phyloP scores from a whole-genome alignment of 257 asterid species.

The Penstemon newberryi region DNA sequence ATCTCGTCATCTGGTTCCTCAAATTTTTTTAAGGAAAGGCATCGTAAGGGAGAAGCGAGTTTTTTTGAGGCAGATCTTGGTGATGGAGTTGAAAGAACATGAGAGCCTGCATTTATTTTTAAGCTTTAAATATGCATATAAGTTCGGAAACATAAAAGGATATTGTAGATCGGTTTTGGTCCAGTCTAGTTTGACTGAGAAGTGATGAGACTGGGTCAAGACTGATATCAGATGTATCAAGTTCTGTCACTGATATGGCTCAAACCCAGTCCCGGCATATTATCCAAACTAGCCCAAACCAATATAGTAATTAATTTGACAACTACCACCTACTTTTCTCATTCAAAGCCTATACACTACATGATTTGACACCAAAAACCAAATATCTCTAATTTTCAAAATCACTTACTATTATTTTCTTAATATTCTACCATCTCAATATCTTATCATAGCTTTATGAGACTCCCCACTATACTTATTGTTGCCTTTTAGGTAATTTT shows the following conservation, averaged over 20 bases:
- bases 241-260: background rate
- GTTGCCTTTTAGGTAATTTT: too few species aligned
- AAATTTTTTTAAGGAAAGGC: constrained; percentile 72
- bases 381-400: too few species aligned
- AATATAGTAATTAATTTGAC: background rate
- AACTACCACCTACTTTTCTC: background rate
- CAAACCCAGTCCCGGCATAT: too few species aligned
- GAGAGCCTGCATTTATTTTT: constrained; percentile 49
- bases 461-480: too few species aligned
- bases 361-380: too few species aligned
- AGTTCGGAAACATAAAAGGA: background rate
- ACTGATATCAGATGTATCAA: too few species aligned
- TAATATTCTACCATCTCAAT: too few species aligned
- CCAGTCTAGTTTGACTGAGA: too few species aligned
- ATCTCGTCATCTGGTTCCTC: constrained; percentile 71
- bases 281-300: too few species aligned
- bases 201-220: too few species aligned
- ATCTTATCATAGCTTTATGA: too few species aligned
- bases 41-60: constrained; percentile 76
- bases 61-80: constrained; percentile 74
- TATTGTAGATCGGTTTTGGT: background rate
- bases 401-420: too few species aligned
- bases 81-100: constrained; percentile 54
- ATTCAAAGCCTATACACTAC: background rate
- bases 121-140: background rate